Base-by-base conservation (phyloP, 2,329 filamentous ascomycete species). In the Fusarium sp. region DNA sequence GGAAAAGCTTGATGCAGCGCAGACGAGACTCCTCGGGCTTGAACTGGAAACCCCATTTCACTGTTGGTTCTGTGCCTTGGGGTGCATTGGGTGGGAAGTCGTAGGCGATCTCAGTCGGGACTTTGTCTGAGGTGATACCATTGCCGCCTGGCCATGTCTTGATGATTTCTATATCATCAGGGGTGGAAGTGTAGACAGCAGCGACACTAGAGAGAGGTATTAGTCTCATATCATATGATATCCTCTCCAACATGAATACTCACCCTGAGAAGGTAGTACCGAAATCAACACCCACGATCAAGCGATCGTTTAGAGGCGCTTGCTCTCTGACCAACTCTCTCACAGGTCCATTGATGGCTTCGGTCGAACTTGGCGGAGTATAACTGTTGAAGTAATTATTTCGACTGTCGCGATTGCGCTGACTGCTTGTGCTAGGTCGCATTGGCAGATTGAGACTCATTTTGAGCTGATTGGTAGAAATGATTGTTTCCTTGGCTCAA, bases 101-200 rank as follows among this genome's bases (percentile, higher is more conserved):
- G 72, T 89, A 89, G 69, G 91, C 90, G 56, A 94, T 90, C 78
- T 94, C 92, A 16, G 92, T 93, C 2, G 92, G 92, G 3, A 94
- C 92, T 83, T 95, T 95, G 82, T 95, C 92, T 37, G 91, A 93
- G n/a, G 92, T 94, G 80, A 94, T 93, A 74, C 92, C 92, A 76
- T 94, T 94, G 28, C 91, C 91, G 27, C 92, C 92, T 1, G 92
- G 92, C 92, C 92, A 95, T 16, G 88, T 91, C 82, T 93, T 94
- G 82, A 94, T 93, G 74, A 94, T 93, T 77, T 94, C 91, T 61
- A 94, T 85, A 78, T 94, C 92, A 78, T 94, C 92, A 14, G 92
- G 92, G 3, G 89, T 92, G 6, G 89, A 90, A 16, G 90, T 92
- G 74, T 93, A 93, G 6, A 92, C 90, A 30, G 90, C 89, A 9